Percentiles rank a stretch among this genome's conserved stretches.
phyloP scores from a whole-genome alignment of 1,139 yeast species.

The Magnusiomyces tetraspermus region DNA sequence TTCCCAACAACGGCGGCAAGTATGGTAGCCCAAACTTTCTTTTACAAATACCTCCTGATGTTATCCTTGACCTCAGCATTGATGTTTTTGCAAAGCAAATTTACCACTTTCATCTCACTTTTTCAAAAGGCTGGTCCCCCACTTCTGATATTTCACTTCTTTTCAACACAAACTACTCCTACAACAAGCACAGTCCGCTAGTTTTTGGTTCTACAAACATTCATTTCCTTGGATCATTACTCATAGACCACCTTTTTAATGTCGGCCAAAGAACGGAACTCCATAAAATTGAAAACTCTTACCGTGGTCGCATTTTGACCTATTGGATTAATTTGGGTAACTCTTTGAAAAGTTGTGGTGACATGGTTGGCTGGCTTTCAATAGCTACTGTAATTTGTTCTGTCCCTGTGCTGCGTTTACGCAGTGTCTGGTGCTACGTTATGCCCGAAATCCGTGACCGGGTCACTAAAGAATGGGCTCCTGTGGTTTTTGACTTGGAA shows the following conservation, averaged over 20 bases:
- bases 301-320: constrained; percentile 58
- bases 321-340: constrained; percentile 88
- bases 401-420: constrained; percentile 66
- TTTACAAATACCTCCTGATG: constrained; percentile 27
- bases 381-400: constrained; percentile 79
- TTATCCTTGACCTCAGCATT: constrained; percentile 28
- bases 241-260: constrained; percentile 57
- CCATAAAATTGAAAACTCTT: constrained; percentile 24
- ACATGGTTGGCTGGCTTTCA: constrained; percentile 93
- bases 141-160: constrained; percentile 50
- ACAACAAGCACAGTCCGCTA: constrained; percentile 45
- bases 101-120: constrained; percentile 31
- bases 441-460: constrained; percentile 51
- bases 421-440: constrained; percentile 68
- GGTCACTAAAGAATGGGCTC: constrained; percentile 83
- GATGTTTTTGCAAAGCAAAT: constrained; percentile 32
- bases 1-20: neutral
- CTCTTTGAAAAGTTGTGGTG: constrained; percentile 68
- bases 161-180: constrained; percentile 36
- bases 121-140: constrained; percentile 59
- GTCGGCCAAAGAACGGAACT: constrained; percentile 7
- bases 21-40: constrained; percentile 1
- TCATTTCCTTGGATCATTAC: constrained; percentile 66
- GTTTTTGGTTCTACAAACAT: constrained; percentile 64
- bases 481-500: constrained; percentile 82